Base-by-base conservation (phyloP, 805 yeast genomes). In the Kodamaea restingae region DNA sequence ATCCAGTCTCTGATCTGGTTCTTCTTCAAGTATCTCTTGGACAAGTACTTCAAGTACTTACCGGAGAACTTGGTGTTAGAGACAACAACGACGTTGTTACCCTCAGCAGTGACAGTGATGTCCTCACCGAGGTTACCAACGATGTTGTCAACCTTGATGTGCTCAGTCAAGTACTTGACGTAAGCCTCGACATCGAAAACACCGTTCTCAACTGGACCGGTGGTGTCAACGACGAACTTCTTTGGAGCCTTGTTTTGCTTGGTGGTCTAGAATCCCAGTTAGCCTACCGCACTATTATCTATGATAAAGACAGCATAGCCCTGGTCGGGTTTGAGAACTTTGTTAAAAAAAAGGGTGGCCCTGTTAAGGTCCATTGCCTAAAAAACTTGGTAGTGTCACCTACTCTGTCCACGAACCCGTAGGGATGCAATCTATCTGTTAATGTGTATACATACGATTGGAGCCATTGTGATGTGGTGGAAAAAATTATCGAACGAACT, bases 1-100 rank as follows among this genome's bases (percentile, higher is more conserved):
- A 91, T 90, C 98, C 98, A 91, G 81, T 93, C 98, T 81, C 97
- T 88, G 80, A 91, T 86, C 78, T 87, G 95, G 91, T 90, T 88
- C 87, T 93, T 93, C 95, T 91, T 95, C 76, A 93, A 87, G 93
- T 87, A 93, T 81, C 95, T 91, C 88, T 93, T 95, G 67, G 98
- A 87, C 71, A 93, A 80, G 95, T 93, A 93, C 81, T 95, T 93
- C 73, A 91, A 84, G 95, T 93, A 93, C 80, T 95, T 91, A 78
- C 98, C 99, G 58, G 97, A 90, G 93, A 93, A 91, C 78, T 88
- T 84, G 74, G 95, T 74, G 74, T 84, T 81, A 56, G 97, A 77
- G 55, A 88, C 86, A 66, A 93, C 88, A 67, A 86, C 82, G 68
- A 86, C 80, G 77, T 84, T 82, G 79, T 81, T 75, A 67, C 90